Percentiles rank a stretch among this genome's conserved stretches.
These are phyloP conservation scores for Linnemannia elongata DNA, from an alignment of 192 early-diverging fungal genomes.

Conservation along the genomic window DNA sequence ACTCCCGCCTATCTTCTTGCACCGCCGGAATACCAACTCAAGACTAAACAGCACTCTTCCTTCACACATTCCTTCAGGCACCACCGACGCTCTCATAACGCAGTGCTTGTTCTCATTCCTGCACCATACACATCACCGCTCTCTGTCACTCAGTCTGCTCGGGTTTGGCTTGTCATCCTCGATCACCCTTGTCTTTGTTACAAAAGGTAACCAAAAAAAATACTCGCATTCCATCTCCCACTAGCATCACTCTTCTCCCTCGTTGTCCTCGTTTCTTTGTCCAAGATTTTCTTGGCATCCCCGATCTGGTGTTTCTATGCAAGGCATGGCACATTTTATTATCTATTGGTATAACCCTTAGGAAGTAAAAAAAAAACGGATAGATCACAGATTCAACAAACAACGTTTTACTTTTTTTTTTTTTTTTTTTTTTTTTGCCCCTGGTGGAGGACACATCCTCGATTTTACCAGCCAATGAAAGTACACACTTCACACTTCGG, in stretches of 20 bases:
- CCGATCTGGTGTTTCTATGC: background rate
- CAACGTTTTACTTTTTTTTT: background rate
- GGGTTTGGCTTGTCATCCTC: background rate
- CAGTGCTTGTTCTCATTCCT: too few relatives aligned
- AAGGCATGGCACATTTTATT: background rate
- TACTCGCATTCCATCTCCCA: background rate
- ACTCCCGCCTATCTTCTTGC: background rate
- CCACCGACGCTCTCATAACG: too few relatives aligned
- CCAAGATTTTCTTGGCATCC: background rate
- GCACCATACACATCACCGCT: too few relatives aligned
- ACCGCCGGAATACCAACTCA: too few relatives aligned
- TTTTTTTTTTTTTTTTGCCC: conserved; percentile 2
- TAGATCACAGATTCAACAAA: background rate
- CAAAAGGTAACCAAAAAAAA: background rate
- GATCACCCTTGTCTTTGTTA: background rate
- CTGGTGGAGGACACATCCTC: background rate
- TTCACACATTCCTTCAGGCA: too few relatives aligned
- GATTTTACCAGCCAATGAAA: background rate
- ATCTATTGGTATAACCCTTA: background rate
- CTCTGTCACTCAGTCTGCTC: too few relatives aligned
- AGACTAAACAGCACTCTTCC: too few relatives aligned
- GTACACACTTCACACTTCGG: background rate
- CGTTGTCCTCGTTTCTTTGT: background rate
- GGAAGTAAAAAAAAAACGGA: background rate
- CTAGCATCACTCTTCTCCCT: background rate